Conservation (phyloP, 805 yeast species). For the Kockiozyma suomiensis region DNA sequence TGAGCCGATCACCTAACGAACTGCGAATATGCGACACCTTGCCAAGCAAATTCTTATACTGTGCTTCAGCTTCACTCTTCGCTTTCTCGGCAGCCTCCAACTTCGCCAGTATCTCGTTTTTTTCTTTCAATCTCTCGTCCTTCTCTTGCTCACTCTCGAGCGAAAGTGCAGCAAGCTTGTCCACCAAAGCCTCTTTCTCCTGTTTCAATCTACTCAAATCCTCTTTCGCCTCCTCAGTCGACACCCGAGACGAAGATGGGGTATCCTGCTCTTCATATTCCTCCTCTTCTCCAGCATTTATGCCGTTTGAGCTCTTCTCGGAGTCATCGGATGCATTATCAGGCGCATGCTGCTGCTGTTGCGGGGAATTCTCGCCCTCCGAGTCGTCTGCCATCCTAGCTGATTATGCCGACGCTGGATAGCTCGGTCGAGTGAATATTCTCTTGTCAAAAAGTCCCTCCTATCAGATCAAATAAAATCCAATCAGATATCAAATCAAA, state of each 20-base stretch:
- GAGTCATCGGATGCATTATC: slow-evolving; percentile 5
- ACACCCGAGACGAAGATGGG: slow-evolving; percentile 3
- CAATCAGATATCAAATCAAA: not conserved
- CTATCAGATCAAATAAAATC: not conserved
- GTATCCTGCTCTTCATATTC: slow-evolving; percentile 5
- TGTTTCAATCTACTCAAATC: not conserved
- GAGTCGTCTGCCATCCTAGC: slow-evolving; percentile 1
- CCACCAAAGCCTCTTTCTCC: slow-evolving; percentile 13
- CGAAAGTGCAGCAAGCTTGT: slow-evolving; percentile 5
- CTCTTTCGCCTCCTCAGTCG: not conserved
- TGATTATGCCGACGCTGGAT: not conserved
- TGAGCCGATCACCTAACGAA: slow-evolving; percentile 50
- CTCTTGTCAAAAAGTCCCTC: not conserved
- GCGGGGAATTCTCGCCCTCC: slow-evolving; percentile 1
- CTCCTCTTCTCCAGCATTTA: not conserved
- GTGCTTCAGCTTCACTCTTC: slow-evolving; percentile 46
- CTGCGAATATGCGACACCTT: slow-evolving; percentile 44
- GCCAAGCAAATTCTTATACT: slow-evolving; percentile 46
- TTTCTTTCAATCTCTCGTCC: not conserved
- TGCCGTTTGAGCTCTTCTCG: slow-evolving; percentile 4
- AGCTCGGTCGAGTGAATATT: no score
- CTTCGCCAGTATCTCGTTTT: slow-evolving; percentile 56
- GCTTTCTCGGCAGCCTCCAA: slow-evolving; percentile 57
- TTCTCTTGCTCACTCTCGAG: slow-evolving; percentile 6
- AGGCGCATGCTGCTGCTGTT: not conserved